Conservation (phyloP, 495 filamentous ascomycete genomes). For the Sabuloglossum arenarium region DNA sequence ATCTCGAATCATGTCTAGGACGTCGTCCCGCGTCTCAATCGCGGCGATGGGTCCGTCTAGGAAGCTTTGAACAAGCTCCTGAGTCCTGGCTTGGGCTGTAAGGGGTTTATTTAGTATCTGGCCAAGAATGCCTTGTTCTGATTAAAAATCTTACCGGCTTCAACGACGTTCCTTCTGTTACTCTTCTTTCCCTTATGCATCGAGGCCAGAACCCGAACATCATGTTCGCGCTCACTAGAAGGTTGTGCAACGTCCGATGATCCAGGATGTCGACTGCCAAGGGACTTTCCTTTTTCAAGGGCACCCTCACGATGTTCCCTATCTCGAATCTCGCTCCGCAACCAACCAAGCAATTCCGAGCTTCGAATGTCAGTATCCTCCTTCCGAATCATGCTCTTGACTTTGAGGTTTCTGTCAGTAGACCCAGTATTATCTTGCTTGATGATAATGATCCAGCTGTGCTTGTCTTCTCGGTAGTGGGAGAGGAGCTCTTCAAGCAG, state of each 20-base stretch:
- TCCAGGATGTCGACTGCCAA: slow-evolving; percentile 18
- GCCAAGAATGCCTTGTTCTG: not conserved
- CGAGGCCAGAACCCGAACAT: slow-evolving; percentile 64
- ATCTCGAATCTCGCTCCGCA: slow-evolving; percentile 68
- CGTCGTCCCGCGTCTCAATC: slow-evolving; percentile 68
- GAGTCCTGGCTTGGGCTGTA: slow-evolving; percentile 37
- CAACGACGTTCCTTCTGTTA: slow-evolving; percentile 66
- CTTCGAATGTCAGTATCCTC: slow-evolving; percentile 66
- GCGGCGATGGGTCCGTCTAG: slow-evolving; percentile 62
- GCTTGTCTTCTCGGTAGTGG: slow-evolving; percentile 45
- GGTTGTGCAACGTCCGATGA: not conserved
- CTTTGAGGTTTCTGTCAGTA: slow-evolving; percentile 46
- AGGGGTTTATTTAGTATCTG: slow-evolving; percentile 9
- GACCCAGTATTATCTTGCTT: slow-evolving; percentile 46
- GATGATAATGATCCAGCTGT: slow-evolving; percentile 72
- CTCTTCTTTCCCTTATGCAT: slow-evolving; percentile 77
- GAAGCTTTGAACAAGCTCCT: slow-evolving; percentile 40
- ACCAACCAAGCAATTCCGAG: slow-evolving; percentile 56
- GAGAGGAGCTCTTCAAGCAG: slow-evolving; percentile 48
- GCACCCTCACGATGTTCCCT: slow-evolving; percentile 16
- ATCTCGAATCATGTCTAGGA: slow-evolving; percentile 58
- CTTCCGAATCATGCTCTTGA: slow-evolving; percentile 50
- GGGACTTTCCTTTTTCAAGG: slow-evolving; percentile 21
- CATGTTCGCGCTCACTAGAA: slow-evolving; percentile 13
- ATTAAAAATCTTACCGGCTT: slow-evolving; percentile 30